Percentiles rank a stretch among this genome's conserved stretches.
phyloP scores from a whole-genome alignment of 495 filamentous ascomycete species.

The Talaromyces nanjingensis region DNA sequence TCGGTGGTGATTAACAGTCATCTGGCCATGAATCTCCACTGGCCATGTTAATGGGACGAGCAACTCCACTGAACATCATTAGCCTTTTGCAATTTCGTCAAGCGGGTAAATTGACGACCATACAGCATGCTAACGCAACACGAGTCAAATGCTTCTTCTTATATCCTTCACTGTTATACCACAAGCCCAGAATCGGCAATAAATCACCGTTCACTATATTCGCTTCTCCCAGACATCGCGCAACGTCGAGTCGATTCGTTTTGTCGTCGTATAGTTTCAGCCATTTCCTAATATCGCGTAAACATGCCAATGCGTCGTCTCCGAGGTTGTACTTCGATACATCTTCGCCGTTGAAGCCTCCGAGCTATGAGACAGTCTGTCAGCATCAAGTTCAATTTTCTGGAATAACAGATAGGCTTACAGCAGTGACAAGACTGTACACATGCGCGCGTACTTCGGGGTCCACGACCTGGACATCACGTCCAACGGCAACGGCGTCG shows the following conservation, averaged over 20 bases:
- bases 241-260: slow-evolving; percentile 89
- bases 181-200: slow-evolving; percentile 77
- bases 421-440: slow-evolving; percentile 84
- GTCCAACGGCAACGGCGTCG: slow-evolving; percentile 28
- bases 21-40: slow-evolving; percentile 69
- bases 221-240: slow-evolving; percentile 83
- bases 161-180: slow-evolving; percentile 57
- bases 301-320: slow-evolving; percentile 84
- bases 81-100: background rate
- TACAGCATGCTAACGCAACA: slow-evolving; percentile 73
- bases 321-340: slow-evolving; percentile 81
- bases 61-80: slow-evolving; percentile 57
- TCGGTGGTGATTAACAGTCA: slow-evolving; percentile 88
- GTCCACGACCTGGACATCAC: slow-evolving; percentile 54
- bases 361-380: slow-evolving; percentile 52
- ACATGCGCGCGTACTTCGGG: slow-evolving; percentile 87
- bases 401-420: slow-evolving; percentile 38
- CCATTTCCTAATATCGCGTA: slow-evolving; percentile 92
- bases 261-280: slow-evolving; percentile 92
- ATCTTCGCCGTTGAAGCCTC: slow-evolving; percentile 74
- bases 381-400: slow-evolving; percentile 12
- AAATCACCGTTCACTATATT: slow-evolving; percentile 90
- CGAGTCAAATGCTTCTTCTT: slow-evolving; percentile 69
- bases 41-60: slow-evolving; percentile 96
- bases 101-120: slow-evolving; percentile 12